Evolutionary conservation across 2,329 filamentous ascomycete genomes (phyloP), one percentile per base, ranked within the genome.

Genomic region (Neonectria neomacrospora): DNA sequence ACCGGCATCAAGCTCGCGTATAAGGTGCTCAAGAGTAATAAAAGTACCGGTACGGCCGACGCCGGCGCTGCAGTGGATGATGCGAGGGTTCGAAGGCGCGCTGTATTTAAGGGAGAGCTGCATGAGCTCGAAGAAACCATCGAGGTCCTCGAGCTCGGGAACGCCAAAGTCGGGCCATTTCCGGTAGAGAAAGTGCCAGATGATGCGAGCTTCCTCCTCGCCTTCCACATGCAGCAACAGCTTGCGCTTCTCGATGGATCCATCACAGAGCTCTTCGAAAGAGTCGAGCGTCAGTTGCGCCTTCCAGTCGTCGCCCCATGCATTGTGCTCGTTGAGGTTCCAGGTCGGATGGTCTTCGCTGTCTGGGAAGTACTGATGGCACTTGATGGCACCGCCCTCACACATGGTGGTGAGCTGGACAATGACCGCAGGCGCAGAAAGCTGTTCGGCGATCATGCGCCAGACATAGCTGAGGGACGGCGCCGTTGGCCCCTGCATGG

Each of bases 1-100:
- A 53, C 94, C 95, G 6, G 89, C 86, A 26, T 92, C 89, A 10
- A 98, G 84, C 78, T 97, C 93, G 37, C 90, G 86, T 67, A 97
- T 85, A 26, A 99, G 86, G 77, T 96, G 93, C 78, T 98, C 96
- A n/a, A 99, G 86, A 2, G 93, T 91, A 73, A 99, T 97, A 75
- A 98, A 99, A 0, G 96, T 98, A 34, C 96, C 96, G 8, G 92
- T 97, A 58, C 96, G 89, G 12, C 96, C 96, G 14, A 99, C 95
- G 41, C 96, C 96, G 8, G 96, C 96, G 74, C 93, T 97, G 81
- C 92, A 94, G 78, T 94, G 91, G 11, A 94, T 86, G 63, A 98
- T 90, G 58, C 95, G 90, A 5, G 95, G 92, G 72, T 82, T 80
- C 8, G 80, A 80, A 1, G 81, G 79, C 37, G 85, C 86, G 75